Evolutionary conservation across 441 rosid genomes (phyloP), one percentile per base, ranked within the genome.

Genomic region (Corymbia citriodora): DNA sequence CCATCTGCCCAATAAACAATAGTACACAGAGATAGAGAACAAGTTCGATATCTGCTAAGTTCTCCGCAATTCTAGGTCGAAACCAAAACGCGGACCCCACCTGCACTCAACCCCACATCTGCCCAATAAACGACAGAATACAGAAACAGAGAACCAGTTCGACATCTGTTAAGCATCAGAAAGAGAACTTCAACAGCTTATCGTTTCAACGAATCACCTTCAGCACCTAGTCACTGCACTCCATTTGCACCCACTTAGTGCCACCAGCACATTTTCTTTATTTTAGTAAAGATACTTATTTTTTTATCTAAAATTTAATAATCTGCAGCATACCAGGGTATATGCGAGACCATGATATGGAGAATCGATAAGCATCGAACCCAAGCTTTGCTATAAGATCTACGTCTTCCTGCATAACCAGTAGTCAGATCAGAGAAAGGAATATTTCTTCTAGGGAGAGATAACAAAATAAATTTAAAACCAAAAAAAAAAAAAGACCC

Each of bases 291-390:
- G 83, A 40, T 23, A 40, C 12, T 74, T 40, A n/a, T 33, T 33
- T 3, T 25, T 74, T 74, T 74, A 45, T 19, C 23, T 40, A 40
- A 21, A 40, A 74, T 14, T 11, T 2, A 40, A 40, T 40, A 23
- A 40, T 74, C 83, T 7, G 52, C 81, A 36, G 87, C 94, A 90
- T 93, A 97, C 99, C 99, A 29, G 98, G 99, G 89, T 94, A 97
- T 91, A 98, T 97, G 87, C 99, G 99, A 90, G 99, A 95, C 99
- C 99, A 98, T 6, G 99, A 96, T 72, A 98, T 93, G 65, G 99
- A 98, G 92, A 98, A 97, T 90, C 99, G 95, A 95, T 98, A 98
- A 92, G 98, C 99, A 85, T 89, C 91, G 90, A 98, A 97, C 53
- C 99, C 99, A 89, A 98, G 91, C 90, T 92, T 92, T 31, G 94